Percentiles rank a stretch among this genome's conserved stretches.
Evolutionary conservation across 1,284 basidiomycete species (phyloP).

Genomic region (Ceratobasidium sp.): DNA sequence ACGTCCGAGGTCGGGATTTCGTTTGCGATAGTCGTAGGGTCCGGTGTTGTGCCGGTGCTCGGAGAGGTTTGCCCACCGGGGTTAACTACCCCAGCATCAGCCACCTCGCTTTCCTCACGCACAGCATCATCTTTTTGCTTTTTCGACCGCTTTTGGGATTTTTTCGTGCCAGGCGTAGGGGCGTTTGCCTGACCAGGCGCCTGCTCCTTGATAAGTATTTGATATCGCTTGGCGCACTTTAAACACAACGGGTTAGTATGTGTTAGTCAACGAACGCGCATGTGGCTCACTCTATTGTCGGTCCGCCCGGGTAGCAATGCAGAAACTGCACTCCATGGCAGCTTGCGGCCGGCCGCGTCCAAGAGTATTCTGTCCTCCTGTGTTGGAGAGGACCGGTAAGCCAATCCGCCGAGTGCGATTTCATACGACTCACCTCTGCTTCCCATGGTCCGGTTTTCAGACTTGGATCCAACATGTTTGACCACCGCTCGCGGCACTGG

Average conservation of each 20-base stretch:
- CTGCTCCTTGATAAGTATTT: constrained; percentile 27
- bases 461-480: constrained; percentile 43
- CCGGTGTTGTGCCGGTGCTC: constrained; percentile 4
- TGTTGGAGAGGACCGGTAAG: neutral
- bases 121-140: constrained; percentile 1
- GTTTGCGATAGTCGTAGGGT: neutral
- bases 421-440: constrained; percentile 30
- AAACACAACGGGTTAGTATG: constrained; percentile 4
- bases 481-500: constrained; percentile 44
- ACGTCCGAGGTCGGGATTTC: neutral
- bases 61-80: neutral
- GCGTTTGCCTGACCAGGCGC: constrained; percentile 11
- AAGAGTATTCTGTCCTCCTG: constrained; percentile 42
- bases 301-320: constrained; percentile 41
- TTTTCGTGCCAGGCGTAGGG: neutral
- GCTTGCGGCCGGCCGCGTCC: constrained; percentile 20
- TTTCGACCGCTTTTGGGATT: constrained; percentile 16
- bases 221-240: constrained; percentile 39
- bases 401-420: neutral
- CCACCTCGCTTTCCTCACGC: neutral
- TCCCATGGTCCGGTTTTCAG: constrained; percentile 42
- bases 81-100: neutral
- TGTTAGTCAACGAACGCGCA: neutral
- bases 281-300: constrained; percentile 40
- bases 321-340: constrained; percentile 40